These are phyloP conservation scores for Aspergillus nidulans DNA, from an alignment of 495 filamentous ascomycete genomes.

Conservation along the genomic window DNA sequence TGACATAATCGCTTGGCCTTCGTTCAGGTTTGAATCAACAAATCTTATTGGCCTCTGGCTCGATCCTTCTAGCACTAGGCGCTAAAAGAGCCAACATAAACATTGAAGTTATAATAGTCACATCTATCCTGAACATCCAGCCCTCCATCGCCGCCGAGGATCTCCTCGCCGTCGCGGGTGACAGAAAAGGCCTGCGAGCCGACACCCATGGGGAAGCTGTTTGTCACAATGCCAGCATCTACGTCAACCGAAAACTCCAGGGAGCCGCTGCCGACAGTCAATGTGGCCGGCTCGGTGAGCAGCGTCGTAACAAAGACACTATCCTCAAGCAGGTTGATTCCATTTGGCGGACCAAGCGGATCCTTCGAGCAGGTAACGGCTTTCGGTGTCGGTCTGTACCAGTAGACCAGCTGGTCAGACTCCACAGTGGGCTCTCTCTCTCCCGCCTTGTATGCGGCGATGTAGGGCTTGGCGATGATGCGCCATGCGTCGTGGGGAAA, in stretches of 20 bases:
- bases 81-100: constrained; percentile 34
- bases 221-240: constrained; percentile 45
- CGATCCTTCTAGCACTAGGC: not conserved
- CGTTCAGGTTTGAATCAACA: not conserved
- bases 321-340: constrained; percentile 33
- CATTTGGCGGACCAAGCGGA: constrained; percentile 17
- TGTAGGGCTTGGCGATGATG: constrained; percentile 46
- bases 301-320: constrained; percentile 52
- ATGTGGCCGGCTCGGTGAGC: constrained; percentile 39
- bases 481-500: constrained; percentile 45
- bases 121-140: constrained; percentile 43
- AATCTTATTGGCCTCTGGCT: not conserved
- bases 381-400: constrained; percentile 42
- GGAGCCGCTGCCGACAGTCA: constrained; percentile 43
- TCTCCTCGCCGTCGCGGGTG: constrained; percentile 31
- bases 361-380: constrained; percentile 25
- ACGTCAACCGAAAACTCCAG: constrained; percentile 27
- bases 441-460: constrained; percentile 54
- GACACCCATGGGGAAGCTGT: constrained; percentile 45
- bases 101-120: constrained; percentile 58
- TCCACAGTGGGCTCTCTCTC: constrained; percentile 31
- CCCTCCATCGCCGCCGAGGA: constrained; percentile 45
- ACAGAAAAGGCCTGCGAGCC: constrained; percentile 49
- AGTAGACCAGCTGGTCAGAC: constrained; percentile 42
- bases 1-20: too few species aligned